Base-by-base conservation (phyloP, 1,284 basidiomycete species). In the Ustilago crameri region DNA sequence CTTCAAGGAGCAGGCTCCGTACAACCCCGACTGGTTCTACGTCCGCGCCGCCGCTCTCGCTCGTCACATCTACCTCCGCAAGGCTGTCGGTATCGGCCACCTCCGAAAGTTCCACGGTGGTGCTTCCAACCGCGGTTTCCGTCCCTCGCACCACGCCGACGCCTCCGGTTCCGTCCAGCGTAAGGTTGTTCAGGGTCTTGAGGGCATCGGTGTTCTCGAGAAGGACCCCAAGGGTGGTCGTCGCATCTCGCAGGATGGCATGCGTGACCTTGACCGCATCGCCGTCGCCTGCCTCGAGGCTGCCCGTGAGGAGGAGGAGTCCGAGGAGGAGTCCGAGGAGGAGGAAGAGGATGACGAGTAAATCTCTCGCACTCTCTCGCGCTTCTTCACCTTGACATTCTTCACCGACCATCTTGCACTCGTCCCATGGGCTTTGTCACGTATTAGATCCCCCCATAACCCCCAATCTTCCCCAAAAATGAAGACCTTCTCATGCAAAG, bases 1-100 rank as follows among this genome's bases (percentile, higher is more conserved):
- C 72, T 95, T 88, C 89, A 98, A 98, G 87, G 95, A 99, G 87
- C 93, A 95, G 75, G 95, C 95, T 55, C 95, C 95, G 61, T 98
- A 98, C 87, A 94, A 98, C 86, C 92, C 93, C 52, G 96, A 98
- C 86, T 99, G 95, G 95, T 99, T 90, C 89, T 98, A 98, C 87
- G 88, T 96, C 84, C 93, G 95, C 82, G 92, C 95, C 86, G 94
- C 94, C 95, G 93, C 95, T 72, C 87, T 99, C 77, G 95, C 96
- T 85, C 91, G 96, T 84, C 95, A 98, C 90, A 95, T 98, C 87
- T 98, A 99, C 90, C 91, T 99, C 84, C 93, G 95, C 86, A 98
- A 98, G 88, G 91, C 94, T 84, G 94, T 98, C 82, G 95, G 95
- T 85, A 90, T 98, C 75, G 95, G 95, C 82, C 93, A 93, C 50